Conservation (phyloP, 2,329 filamentous ascomycete genomes). For the Elsinoe batatas region DNA sequence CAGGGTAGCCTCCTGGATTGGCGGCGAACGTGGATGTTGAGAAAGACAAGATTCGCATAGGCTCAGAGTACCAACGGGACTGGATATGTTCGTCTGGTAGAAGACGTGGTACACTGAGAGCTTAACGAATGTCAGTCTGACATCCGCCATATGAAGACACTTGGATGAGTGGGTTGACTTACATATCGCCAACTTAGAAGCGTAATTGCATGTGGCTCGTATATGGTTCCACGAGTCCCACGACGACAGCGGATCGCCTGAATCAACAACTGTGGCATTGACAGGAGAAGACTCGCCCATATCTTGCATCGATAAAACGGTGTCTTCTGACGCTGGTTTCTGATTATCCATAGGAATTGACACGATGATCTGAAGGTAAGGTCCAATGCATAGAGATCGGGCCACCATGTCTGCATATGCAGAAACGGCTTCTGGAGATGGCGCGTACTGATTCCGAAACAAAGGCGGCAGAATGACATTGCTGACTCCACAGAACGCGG, state of each 20-base stretch:
- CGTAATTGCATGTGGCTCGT: conserved; percentile 76
- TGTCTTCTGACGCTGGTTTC: not conserved
- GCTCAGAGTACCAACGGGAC: conserved; percentile 54
- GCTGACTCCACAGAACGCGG: conserved; percentile 83
- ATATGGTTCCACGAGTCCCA: conserved; percentile 96
- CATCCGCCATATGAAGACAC: not conserved
- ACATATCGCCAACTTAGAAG: conserved; percentile 72
- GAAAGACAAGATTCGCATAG: conserved; percentile 47
- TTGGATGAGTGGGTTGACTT: conserved; percentile 34
- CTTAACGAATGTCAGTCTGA: conserved; percentile 26
- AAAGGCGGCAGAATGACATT: conserved; percentile 61
- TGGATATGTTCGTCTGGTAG: conserved; percentile 49
- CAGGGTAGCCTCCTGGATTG: conserved; percentile 49
- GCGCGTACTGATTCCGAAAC: conserved; percentile 36
- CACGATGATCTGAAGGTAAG: conserved; percentile 69
- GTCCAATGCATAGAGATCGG: conserved; percentile 65
- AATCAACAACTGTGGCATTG: conserved; percentile 16
- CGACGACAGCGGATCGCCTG: conserved; percentile 59
- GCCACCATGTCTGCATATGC: conserved; percentile 70
- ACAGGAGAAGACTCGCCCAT: conserved; percentile 12
- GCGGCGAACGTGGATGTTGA: conserved; percentile 45
- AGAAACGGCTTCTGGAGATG: conserved; percentile 37
- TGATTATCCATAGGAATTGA: conserved; percentile 58
- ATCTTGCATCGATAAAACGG: not conserved
- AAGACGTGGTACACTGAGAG: conserved; percentile 48